A percentile compares a stretch with the other conserved stretches of the same genome.
These are phyloP conservation scores for Corynespora cassiicola DNA, from an alignment of 2,329 filamentous ascomycete species.

Conservation along the genomic window DNA sequence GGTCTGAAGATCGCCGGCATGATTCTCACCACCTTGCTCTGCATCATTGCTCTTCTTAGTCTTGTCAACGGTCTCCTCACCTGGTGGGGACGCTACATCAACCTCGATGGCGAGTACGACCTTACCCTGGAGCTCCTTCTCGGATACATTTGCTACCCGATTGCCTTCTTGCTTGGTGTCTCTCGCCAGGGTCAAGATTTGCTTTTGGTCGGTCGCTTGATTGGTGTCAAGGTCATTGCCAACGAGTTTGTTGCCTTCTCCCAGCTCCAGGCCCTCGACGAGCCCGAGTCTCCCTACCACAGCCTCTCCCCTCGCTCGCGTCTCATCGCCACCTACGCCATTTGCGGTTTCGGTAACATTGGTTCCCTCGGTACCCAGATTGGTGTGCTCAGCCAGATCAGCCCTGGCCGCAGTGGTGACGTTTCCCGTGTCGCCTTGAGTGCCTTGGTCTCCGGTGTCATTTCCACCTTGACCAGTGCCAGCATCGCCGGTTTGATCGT, in stretches of 20 bases:
- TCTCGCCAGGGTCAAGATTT: constrained; percentile 65
- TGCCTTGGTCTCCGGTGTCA: constrained; percentile 77
- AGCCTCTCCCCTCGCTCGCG: constrained; percentile 71
- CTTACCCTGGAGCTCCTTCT: constrained; percentile 78
- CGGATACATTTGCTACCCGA: constrained; percentile 78
- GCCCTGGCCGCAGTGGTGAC: constrained; percentile 75
- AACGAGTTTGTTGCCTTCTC: constrained; percentile 83
- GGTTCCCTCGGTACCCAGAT: constrained; percentile 89
- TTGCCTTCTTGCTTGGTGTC: constrained; percentile 83
- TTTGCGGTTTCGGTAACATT: constrained; percentile 80
- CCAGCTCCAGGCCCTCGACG: constrained; percentile 55
- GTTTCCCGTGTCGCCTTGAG: constrained; percentile 78
- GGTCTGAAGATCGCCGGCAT: constrained; percentile 87
- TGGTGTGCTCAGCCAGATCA: constrained; percentile 82
- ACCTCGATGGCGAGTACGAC: constrained; percentile 70
- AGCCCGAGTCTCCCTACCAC: constrained; percentile 58
- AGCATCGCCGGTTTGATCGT: constrained; percentile 64
- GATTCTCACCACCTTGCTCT: constrained; percentile 80
- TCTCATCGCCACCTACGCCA: constrained; percentile 84
- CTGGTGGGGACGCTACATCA: constrained; percentile 84
- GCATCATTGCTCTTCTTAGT: constrained; percentile 79
- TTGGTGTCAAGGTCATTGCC: constrained; percentile 84
- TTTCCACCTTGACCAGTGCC: constrained; percentile 81
- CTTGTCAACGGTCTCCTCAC: constrained; percentile 78
- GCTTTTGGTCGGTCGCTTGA: constrained; percentile 76